Evolutionary conservation across 2,329 filamentous ascomycete species (phyloP).

Genomic region (Sphaerostilbella broomeana): DNA sequence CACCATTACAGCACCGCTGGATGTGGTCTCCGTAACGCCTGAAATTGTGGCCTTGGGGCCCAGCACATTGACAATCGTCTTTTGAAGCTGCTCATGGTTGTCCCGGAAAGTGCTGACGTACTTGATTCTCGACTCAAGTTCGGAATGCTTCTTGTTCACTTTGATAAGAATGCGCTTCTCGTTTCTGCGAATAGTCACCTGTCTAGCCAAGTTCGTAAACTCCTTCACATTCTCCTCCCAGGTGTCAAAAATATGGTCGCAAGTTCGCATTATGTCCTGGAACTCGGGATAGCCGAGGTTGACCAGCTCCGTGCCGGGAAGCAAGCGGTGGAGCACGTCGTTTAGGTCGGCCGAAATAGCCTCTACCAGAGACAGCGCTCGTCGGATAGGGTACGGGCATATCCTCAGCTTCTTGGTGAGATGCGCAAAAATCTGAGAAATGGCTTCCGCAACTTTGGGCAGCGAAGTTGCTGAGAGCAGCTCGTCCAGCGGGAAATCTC

Average conservation of each 20-base stretch:
- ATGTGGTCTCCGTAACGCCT: slow-evolving; percentile 43
- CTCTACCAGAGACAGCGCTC: slow-evolving; percentile 90
- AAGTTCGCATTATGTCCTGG: slow-evolving; percentile 71
- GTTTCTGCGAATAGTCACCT: slow-evolving; percentile 85
- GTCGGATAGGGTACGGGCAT: slow-evolving; percentile 87
- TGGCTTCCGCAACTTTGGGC: slow-evolving; percentile 79
- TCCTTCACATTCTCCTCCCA: slow-evolving; percentile 98
- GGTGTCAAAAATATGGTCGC: slow-evolving; percentile 77
- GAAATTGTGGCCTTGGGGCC: slow-evolving; percentile 62
- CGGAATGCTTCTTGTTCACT: slow-evolving; percentile 77
- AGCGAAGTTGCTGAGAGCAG: slow-evolving; percentile 86
- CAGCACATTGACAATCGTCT: slow-evolving; percentile 94
- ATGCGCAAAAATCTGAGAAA: slow-evolving; percentile 85
- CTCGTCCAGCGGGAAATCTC: slow-evolving; percentile 94
- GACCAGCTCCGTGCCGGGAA: slow-evolving; percentile 82
- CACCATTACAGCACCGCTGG: slow-evolving; percentile 61
- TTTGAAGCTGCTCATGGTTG: slow-evolving; percentile 95
- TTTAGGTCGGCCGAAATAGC: slow-evolving; percentile 94
- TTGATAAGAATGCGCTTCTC: slow-evolving; percentile 99
- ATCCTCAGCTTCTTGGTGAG: slow-evolving; percentile 97
- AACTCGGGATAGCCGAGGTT: slow-evolving; percentile 92
- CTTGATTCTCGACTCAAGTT: slow-evolving; percentile 82
- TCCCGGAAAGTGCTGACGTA: slow-evolving; percentile 93
- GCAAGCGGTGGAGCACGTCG: slow-evolving; percentile 72
- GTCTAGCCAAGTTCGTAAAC: slow-evolving; percentile 94